phyloP scores from a whole-genome alignment of 1,139 yeast species.

The Kodamaea suecica region DNA sequence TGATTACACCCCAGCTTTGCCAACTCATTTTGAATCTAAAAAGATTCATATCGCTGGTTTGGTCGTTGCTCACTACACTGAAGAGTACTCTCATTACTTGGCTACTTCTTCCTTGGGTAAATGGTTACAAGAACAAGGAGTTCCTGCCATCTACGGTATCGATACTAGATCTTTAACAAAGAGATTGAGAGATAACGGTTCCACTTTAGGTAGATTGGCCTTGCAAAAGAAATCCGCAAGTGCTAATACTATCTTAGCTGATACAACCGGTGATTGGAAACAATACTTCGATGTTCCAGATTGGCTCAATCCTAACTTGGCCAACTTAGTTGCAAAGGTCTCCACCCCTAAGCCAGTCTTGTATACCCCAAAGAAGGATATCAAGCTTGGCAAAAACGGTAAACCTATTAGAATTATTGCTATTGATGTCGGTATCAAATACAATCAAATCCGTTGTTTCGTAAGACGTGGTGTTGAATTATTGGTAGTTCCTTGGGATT shows the following conservation, averaged over 20 bases:
- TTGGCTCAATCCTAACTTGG: conserved; percentile 89
- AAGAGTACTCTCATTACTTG: conserved; percentile 88
- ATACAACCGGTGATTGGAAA: conserved; percentile 47
- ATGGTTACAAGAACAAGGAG: conserved; percentile 88
- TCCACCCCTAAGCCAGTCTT: conserved; percentile 72
- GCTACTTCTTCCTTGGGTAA: conserved; percentile 89
- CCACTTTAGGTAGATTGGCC: conserved; percentile 83
- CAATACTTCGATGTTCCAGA: conserved; percentile 70
- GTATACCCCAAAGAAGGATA: conserved; percentile 56
- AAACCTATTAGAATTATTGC: conserved; percentile 80
- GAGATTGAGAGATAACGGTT: conserved; percentile 87
- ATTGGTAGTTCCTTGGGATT: conserved; percentile 94
- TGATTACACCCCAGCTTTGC: conserved; percentile 70
- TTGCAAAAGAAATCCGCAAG: conserved; percentile 50
- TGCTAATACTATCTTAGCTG: conserved; percentile 37
- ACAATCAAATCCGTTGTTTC: conserved; percentile 95
- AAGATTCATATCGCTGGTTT: conserved; percentile 95
- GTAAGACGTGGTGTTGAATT: conserved; percentile 95
- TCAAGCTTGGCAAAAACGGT: conserved; percentile 62
- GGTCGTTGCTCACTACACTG: conserved; percentile 96
- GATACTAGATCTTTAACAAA: conserved; percentile 96
- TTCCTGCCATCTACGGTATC: conserved; percentile 97
- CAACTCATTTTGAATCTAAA: conserved; percentile 89
- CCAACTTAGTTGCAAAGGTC: conserved; percentile 89
- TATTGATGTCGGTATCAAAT: conserved; percentile 97